A percentile compares a stretch with the other conserved stretches of the same genome.
phyloP scores from a whole-genome alignment of 352 stramenopile genomes.

The Globisporangium solare region DNA sequence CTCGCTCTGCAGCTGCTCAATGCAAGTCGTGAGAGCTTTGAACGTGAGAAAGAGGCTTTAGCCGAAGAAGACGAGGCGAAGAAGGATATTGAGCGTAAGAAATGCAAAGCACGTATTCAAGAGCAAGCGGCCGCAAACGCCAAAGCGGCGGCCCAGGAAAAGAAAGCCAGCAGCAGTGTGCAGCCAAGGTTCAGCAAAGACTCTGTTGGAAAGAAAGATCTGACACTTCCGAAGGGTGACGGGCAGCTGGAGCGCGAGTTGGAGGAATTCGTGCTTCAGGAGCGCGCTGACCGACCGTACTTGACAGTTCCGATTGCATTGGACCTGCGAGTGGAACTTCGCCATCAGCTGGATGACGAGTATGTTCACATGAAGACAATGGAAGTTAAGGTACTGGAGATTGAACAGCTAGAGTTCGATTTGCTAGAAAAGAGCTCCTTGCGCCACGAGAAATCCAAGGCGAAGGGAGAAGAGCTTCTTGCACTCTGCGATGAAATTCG shows the following conservation, averaged over 20 bases:
- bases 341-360: slow-evolving; percentile 42
- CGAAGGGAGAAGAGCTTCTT: slow-evolving; percentile 28
- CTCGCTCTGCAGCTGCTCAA: slow-evolving; percentile 61
- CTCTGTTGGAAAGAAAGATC: slow-evolving; percentile 49
- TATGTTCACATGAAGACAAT: slow-evolving; percentile 62
- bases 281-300: slow-evolving; percentile 47
- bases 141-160: slow-evolving; percentile 32
- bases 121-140: slow-evolving; percentile 47
- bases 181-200: slow-evolving; percentile 39
- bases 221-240: slow-evolving; percentile 51
- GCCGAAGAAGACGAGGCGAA: slow-evolving; percentile 38
- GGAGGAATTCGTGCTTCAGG: slow-evolving; percentile 32
- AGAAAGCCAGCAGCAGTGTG: slow-evolving; percentile 23
- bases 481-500: slow-evolving; percentile 31
- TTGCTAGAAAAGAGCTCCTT: slow-evolving; percentile 60
- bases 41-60: slow-evolving; percentile 45
- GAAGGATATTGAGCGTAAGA: slow-evolving; percentile 42
- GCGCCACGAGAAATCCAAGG: slow-evolving; percentile 42
- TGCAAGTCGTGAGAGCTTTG: slow-evolving; percentile 50
- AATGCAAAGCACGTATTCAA: slow-evolving; percentile 35
- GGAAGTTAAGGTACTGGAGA: slow-evolving; percentile 35
- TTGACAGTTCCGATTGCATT: slow-evolving; percentile 33
- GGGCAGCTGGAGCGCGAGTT: slow-evolving; percentile 51
- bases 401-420: slow-evolving; percentile 63
- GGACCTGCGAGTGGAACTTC: slow-evolving; percentile 33